phyloP scores from a whole-genome alignment of 1,284 basidiomycete species.

The Cutaneotrichosporon spelunceum region DNA sequence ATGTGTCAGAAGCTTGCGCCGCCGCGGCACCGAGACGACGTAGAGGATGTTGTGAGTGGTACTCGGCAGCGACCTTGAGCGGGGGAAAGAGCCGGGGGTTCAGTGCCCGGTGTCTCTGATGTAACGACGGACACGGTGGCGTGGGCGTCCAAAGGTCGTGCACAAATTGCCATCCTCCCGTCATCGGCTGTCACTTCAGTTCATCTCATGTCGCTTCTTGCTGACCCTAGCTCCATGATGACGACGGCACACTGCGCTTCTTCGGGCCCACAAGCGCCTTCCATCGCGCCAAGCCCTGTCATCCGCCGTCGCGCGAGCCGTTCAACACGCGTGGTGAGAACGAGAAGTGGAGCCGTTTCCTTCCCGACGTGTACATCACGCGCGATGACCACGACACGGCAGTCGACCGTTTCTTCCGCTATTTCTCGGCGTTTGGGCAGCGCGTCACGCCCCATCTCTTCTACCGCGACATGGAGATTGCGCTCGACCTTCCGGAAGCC shows the following conservation, averaged over 20 bases:
- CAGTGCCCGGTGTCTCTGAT: too few relatives aligned
- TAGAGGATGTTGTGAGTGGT: conserved; percentile 12
- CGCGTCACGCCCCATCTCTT: conserved; percentile 25
- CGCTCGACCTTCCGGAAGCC: conserved; percentile 43
- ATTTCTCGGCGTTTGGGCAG: conserved; percentile 28
- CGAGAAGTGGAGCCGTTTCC: conserved; percentile 11
- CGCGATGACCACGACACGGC: conserved; percentile 27
- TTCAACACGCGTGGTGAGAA: not conserved
- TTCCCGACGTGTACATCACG: conserved; percentile 23
- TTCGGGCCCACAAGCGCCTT: conserved; percentile 25
- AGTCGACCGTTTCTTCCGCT: conserved; percentile 35
- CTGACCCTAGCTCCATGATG: conserved; percentile 22
- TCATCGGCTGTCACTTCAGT: not conserved
- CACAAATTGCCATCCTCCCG: too few relatives aligned
- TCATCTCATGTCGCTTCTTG: not conserved
- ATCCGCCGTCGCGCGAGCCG: conserved; percentile 10
- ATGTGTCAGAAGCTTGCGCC: not conserved
- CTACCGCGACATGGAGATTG: conserved; percentile 24
- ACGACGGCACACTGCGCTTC: conserved; percentile 21
- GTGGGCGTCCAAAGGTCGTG: too few relatives aligned
- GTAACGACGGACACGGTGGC: too few relatives aligned
- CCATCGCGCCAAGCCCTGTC: conserved; percentile 1
- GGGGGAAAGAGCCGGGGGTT: too few relatives aligned
- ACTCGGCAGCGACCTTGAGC: not conserved
- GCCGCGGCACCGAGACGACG: conserved; percentile 3